Evolutionary conservation across 305 asterid genomes (phyloP), one percentile per base, ranked within the genome.

Genomic region (Rubia peregrina): DNA sequence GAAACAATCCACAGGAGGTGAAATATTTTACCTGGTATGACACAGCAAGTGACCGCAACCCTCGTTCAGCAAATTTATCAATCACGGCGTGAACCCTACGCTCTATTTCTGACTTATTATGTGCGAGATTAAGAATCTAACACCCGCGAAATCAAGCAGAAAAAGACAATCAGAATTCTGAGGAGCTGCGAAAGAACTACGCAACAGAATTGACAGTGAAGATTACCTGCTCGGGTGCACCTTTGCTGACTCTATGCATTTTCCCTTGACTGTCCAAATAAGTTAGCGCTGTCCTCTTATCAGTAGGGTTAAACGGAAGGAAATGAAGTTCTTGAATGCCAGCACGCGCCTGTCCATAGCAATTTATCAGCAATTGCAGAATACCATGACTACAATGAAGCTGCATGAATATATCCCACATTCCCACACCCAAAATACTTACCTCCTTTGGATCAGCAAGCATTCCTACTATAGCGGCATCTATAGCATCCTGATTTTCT

Each of bases 401-500:
- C 7, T 13, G 17, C 42, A 30, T 51, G n/a, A 26, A 67, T 6
- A 13, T 8, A 41, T 68, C 56, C 63, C 38, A 66, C 19, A 9
- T 17, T 68, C 56, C 63, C 38, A 66, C 19, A 9, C 22, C 46
- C 14, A 77, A 65, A 63, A 55, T 10, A 67, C 11, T 19, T 84
- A 94, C 98, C 99, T 94, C 99, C 84, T 88, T 90, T 9, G 98
- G 99, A 79, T 94, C 98, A 76, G 98, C 97, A 79, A 94, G 81
- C 99, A 89, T 87, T 71, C 92, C 92, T 65, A 94, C 99, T 69
- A 94, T 94, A 73, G 99, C 99, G 73, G 84, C 83, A 80, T 94
- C 99, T 17, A 94, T 94, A 0, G 99, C 99, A 73, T 94, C 99
- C 80, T 94, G 99, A 80, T 94, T 94, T 84, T 94, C 99, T 12